These are phyloP conservation scores for Ceratorhiza oryzae-sativae DNA, from an alignment of 1,284 basidiomycete species.

Conservation along the genomic window DNA sequence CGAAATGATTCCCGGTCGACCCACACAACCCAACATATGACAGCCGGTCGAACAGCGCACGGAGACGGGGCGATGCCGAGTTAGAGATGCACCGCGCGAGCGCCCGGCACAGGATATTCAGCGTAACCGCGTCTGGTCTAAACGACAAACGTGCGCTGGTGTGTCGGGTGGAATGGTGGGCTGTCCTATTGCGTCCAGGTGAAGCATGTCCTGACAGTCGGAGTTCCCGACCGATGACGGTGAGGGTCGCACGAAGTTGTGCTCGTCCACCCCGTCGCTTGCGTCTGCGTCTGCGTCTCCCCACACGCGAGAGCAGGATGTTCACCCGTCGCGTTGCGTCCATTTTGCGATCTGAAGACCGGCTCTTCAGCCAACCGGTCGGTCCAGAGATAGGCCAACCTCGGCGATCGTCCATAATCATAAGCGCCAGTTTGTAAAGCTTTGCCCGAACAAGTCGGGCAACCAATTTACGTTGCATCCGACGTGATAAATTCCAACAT, in stretches of 20 bases:
- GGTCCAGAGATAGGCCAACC: no score
- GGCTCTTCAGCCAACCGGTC: no score
- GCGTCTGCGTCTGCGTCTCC: background rate
- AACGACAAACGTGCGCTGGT: slow-evolving; percentile 19
- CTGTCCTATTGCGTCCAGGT: background rate
- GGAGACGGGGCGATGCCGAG: background rate
- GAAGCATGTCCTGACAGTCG: background rate
- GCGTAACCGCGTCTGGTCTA: slow-evolving; percentile 20
- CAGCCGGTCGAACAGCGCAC: slow-evolving; percentile 18
- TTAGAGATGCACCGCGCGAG: slow-evolving; percentile 13
- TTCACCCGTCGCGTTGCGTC: slow-evolving; percentile 16
- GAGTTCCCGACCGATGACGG: slow-evolving; percentile 13
- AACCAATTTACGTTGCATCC: background rate
- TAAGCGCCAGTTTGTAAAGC: background rate
- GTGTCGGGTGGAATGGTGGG: background rate
- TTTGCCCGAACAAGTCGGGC: background rate
- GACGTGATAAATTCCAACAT: background rate
- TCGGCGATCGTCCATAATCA: background rate
- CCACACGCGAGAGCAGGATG: background rate
- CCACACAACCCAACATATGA: background rate
- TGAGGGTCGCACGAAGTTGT: slow-evolving; percentile 14
- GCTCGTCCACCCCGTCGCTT: slow-evolving; percentile 12
- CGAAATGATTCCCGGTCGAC: slow-evolving; percentile 8
- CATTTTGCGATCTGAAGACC: background rate
- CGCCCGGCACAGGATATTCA: slow-evolving; percentile 22